Conservation (phyloP, 768 basidiomycete species). For the Trametes sanguinea region DNA sequence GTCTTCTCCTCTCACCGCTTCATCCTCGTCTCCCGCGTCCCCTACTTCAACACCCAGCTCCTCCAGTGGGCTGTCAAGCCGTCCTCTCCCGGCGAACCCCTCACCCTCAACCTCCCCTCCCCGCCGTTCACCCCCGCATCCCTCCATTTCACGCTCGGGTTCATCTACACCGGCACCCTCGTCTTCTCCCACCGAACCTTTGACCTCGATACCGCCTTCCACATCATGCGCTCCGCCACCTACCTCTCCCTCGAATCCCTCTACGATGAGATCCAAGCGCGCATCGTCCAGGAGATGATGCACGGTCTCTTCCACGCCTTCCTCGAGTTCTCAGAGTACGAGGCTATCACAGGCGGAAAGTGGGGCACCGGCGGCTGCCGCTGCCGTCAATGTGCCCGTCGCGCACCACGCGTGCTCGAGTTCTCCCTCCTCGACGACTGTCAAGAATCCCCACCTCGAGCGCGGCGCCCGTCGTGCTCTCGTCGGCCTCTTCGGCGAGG, state of each 20-base stretch:
- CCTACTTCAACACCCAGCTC: conserved; percentile 86
- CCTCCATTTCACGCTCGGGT: conserved; percentile 91
- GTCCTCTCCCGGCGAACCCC: conserved; percentile 43
- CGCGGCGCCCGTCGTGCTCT: conserved; percentile 73
- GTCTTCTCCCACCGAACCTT: conserved; percentile 90
- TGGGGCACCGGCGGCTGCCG: conserved; percentile 87
- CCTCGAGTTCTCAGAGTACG: conserved; percentile 78
- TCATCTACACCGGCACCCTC: conserved; percentile 93
- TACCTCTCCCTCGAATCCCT: conserved; percentile 80
- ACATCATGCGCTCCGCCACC: conserved; percentile 79
- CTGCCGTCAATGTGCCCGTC: conserved; percentile 79
- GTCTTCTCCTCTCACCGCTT: conserved; percentile 93
- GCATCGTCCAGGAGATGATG: conserved; percentile 85
- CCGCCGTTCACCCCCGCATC: conserved; percentile 96
- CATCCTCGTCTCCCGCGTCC: conserved; percentile 84
- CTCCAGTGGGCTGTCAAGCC: conserved; percentile 57
- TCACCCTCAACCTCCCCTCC: conserved; percentile 74
- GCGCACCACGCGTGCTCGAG: conserved; percentile 80
- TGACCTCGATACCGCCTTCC: conserved; percentile 89
- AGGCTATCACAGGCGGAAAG: conserved; percentile 66
- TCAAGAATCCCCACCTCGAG: conserved; percentile 70
- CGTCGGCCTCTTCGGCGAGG: conserved; percentile 83
- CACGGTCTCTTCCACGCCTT: conserved; percentile 89
- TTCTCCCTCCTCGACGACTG: conserved; percentile 79
- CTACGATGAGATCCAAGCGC: conserved; percentile 76